These are phyloP conservation scores for Cyclotella choctawhatcheeana DNA, from an alignment of 108 stramenopile genomes.

Conservation along the genomic window DNA sequence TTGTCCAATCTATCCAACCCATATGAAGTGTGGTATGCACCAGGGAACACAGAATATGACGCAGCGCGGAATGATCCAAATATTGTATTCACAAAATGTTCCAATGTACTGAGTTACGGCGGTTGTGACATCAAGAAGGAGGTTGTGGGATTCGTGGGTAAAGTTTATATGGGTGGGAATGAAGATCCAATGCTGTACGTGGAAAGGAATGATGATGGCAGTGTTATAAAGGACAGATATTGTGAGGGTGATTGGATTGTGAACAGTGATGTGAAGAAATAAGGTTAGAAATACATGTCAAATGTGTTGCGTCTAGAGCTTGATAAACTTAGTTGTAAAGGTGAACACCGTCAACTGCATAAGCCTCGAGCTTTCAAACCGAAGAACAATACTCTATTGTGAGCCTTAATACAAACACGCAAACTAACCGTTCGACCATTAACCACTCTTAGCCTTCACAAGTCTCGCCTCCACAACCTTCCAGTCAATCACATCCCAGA, in stretches of 20 bases:
- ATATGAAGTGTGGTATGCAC: constrained; percentile 79
- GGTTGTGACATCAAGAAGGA: constrained; percentile 44
- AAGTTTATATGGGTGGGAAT: constrained; percentile 53
- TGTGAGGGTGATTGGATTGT: constrained; percentile 37
- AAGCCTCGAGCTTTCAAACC: too few relatives aligned
- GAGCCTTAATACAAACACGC: too few relatives aligned
- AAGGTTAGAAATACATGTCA: constrained; percentile 10
- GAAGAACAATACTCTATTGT: too few relatives aligned
- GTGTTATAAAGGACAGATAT: constrained; percentile 4
- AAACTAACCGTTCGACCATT: background rate
- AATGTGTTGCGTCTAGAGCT: too few relatives aligned
- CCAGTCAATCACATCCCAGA: constrained; percentile 95
- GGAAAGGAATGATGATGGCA: constrained; percentile 36
- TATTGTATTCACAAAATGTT: constrained; percentile 51
- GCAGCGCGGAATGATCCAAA: constrained; percentile 77
- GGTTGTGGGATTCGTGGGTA: constrained; percentile 74
- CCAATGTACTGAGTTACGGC: constrained; percentile 7
- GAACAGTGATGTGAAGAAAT: constrained; percentile 2
- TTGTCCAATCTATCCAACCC: constrained; percentile 20
- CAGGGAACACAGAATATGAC: constrained; percentile 82
- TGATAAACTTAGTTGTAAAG: too few relatives aligned
- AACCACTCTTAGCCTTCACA: constrained; percentile 58
- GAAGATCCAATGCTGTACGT: constrained; percentile 46
- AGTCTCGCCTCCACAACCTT: constrained; percentile 78
- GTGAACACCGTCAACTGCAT: too few relatives aligned